Base-by-base conservation (phyloP, 2,329 filamentous ascomycete genomes). In the Paecilomyces fulvus region DNA sequence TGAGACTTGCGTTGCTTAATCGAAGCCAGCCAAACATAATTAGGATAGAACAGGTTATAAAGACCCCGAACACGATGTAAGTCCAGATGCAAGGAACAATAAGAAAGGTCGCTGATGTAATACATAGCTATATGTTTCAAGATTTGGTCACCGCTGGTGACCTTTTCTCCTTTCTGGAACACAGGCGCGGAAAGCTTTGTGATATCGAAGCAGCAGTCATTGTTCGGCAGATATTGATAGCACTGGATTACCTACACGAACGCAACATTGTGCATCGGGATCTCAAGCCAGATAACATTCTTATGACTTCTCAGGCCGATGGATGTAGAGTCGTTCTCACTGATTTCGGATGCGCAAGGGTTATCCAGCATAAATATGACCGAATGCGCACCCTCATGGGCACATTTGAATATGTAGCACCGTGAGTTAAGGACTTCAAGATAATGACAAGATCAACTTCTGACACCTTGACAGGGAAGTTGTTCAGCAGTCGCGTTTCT, bases 211-310 rank as follows among this genome's bases (percentile, higher is more conserved):
- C 79, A 23, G 80, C 80, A 7, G 74, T 80, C 10, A 80, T 86
- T 30, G 67, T 81, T 12, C 71, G 74, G 51, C 83, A 86, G 62
- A 69, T 85, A 2, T 65, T 83, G 8, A 77, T 81, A 55, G 83
- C 80, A 1, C 65, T 85, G n/a, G 70, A 81, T 14, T 84, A 84
- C 62, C 69, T 86, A 0, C 83, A 86, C 64, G 67, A 72, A 3
- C 71, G 75, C 7, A 70, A 77, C 46, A 80, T 86, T 49, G 81
- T 81, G 3, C 83, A 86, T 65, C 75, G 83, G 30, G 83, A 86
- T 62, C 73, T 86, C 52, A 86, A 86, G 62, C 83, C 82, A 0
- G 83, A 86, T 54, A 86, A 86, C 61, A 79, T 86, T 8, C 73
- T 86, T 30, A 77, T 86, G 75, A 80, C 80, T 0, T 81, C 79